Percentiles rank a stretch among this genome's conserved stretches.
Evolutionary conservation across 306 rosid species (phyloP).

Genomic region (Rubus parviflorus): DNA sequence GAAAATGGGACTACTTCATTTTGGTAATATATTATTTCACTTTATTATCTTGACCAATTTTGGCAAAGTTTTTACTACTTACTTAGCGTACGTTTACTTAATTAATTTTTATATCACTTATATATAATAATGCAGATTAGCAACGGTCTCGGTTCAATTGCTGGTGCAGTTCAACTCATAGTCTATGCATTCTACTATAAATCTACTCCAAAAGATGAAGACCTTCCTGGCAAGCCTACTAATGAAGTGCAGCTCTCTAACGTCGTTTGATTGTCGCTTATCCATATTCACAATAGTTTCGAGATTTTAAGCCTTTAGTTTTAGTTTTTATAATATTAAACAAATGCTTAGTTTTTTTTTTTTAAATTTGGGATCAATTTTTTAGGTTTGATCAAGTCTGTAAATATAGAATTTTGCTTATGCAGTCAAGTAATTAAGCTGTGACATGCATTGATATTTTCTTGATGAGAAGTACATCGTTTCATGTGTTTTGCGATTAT

Average conservation of each 20-base stretch:
- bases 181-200: slow-evolving; percentile 42
- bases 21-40: slow-evolving; percentile 35
- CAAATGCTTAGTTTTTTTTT: background rate
- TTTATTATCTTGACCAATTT: background rate
- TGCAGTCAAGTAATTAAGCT: background rate
- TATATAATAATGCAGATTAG: slow-evolving; percentile 44
- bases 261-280: slow-evolving; percentile 6
- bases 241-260: slow-evolving; percentile 39
- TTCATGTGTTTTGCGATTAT: too few relatives aligned
- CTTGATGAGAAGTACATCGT: too few relatives aligned
- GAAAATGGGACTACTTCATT: slow-evolving; percentile 47
- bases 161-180: slow-evolving; percentile 54
- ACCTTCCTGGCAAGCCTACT: slow-evolving; percentile 12
- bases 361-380: background rate
- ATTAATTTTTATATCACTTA: background rate
- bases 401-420: background rate
- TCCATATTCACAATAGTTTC: background rate
- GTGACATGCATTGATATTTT: background rate
- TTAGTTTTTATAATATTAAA: background rate
- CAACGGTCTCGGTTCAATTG: slow-evolving; percentile 60
- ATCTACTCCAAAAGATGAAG: slow-evolving; percentile 14
- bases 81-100: background rate
- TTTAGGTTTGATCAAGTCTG: background rate
- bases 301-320: background rate
- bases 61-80: background rate